phyloP scores from a whole-genome alignment of 345 rosid genomes.

The Populus nigra region DNA sequence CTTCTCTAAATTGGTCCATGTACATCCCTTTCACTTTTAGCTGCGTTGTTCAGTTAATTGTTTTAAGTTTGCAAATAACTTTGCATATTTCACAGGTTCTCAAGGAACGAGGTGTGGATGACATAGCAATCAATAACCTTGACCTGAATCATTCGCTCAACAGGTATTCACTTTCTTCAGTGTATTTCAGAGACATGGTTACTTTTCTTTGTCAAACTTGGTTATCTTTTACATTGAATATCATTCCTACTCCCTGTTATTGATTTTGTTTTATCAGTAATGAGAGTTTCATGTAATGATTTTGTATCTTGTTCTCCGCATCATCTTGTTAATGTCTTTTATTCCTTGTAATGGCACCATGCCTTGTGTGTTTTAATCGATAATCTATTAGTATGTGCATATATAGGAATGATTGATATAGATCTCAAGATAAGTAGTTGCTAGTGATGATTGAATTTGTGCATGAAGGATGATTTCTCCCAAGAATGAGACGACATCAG shows the following conservation, averaged over 20 bases:
- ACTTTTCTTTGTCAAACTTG: too few species aligned
- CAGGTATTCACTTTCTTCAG: conserved; percentile 5
- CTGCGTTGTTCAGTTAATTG: not conserved
- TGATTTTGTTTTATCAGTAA: too few species aligned
- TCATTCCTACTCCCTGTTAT: too few species aligned
- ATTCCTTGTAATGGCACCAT: too few species aligned
- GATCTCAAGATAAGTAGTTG: not conserved
- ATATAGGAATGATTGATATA: not conserved
- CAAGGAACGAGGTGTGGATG: conserved; percentile 29
- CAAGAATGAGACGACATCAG: conserved; percentile 13
- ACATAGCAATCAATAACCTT: conserved; percentile 11
- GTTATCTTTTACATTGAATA: too few species aligned
- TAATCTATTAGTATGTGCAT: too few species aligned
- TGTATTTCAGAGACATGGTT: too few species aligned
- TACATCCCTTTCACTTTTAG: not conserved
- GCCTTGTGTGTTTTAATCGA: too few species aligned
- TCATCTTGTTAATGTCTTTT: too few species aligned
- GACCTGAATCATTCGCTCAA: conserved; percentile 1
- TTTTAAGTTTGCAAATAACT: not conserved
- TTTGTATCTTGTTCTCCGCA: too few species aligned
- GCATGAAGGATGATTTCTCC: conserved; percentile 17
- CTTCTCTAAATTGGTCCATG: too few species aligned
- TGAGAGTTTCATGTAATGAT: too few species aligned
- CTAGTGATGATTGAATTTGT: not conserved
- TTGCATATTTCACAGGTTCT: conserved; percentile 21